Evolutionary conservation across 176 grass and related monocot species (phyloP), one percentile per base, ranked within the genome.

Genomic region (Dendrocalamus sinicus): DNA sequence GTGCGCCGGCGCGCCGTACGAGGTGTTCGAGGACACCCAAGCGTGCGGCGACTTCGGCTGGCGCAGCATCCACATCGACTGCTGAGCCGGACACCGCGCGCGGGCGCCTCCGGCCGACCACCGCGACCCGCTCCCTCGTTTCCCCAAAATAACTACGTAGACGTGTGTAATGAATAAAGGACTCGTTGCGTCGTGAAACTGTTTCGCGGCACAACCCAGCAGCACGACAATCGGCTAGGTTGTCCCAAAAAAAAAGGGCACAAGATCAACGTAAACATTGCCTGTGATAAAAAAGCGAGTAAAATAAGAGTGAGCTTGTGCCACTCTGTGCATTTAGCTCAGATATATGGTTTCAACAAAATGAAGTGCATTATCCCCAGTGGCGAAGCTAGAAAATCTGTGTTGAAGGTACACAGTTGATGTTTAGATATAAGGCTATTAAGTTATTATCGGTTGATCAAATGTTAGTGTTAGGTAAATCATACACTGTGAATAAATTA

Each of bases 51-150:
- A 88, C 72, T 88, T 88, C 2, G 79, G 86, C 2, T 83, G 72
- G 86, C 79, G 20, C 52, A 83, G 79, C 73, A 83, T 83, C 79
- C 44, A 88, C 63, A 70, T 88, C 51, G 41, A 88, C 53, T 83
- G 52, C 79, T 83, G 62, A 82, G 16, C 9, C 8, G 1, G 22
- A 23, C 57, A 58, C 0, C 11, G 13, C 4, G 39, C 24, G 12
- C 6, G 13, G 10, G 5, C 32, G 32, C 51, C 30, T 6, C 22
- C 67, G 67, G 23, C 67, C 67, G 67, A 45, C 67, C 67, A 13
- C 5, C 5, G 1, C 73, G 1, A 9, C 20, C 75, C 54, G 55
- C 12, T 26, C 75, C n/a, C 23, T 60, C 3, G 1, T 6, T 76
- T n/a, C 10, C 52, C 5, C 19, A 23, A n/a, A 76, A 23, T 59